Conservation (phyloP, 225 moss, liverwort and hornwort genomes). For the Pseudoscleropodium purum region DNA sequence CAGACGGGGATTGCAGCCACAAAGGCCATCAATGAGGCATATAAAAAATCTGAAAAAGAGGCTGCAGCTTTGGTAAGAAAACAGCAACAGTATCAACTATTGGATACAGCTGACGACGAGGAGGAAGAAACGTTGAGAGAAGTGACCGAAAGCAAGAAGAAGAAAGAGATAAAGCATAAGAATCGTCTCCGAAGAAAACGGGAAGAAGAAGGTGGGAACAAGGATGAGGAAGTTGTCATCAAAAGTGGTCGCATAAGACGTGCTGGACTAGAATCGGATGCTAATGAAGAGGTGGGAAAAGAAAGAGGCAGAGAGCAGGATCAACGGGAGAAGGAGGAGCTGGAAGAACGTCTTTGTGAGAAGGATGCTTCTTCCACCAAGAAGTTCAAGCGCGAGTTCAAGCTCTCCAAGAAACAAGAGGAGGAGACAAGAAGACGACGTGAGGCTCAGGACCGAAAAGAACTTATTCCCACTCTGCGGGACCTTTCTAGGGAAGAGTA, state of each 20-base stretch:
- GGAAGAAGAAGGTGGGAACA: neutral
- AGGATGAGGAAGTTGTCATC: neutral
- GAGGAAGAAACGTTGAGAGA: neutral
- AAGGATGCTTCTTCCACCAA: neutral
- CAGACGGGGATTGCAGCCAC: too few species aligned
- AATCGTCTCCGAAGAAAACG: neutral
- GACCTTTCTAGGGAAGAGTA: neutral
- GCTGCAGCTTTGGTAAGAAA: too few species aligned
- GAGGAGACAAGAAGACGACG: neutral
- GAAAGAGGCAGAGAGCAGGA: neutral
- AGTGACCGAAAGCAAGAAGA: neutral
- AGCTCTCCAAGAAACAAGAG: neutral
- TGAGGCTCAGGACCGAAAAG: neutral
- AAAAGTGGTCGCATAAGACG: rapidly evolving
- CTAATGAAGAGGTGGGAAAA: neutral
- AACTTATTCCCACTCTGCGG: neutral
- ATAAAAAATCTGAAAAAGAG: too few species aligned
- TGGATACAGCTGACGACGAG: too few species aligned
- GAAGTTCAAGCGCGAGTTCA: neutral
- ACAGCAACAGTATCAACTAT: too few species aligned
- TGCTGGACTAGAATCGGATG: rapidly evolving
- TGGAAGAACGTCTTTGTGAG: neutral
- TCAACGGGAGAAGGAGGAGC: neutral
- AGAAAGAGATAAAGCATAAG: neutral
- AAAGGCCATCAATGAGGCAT: too few species aligned